Evolutionary conservation across 305 asterid species (phyloP).

Genomic region (Rubia tinctorum): DNA sequence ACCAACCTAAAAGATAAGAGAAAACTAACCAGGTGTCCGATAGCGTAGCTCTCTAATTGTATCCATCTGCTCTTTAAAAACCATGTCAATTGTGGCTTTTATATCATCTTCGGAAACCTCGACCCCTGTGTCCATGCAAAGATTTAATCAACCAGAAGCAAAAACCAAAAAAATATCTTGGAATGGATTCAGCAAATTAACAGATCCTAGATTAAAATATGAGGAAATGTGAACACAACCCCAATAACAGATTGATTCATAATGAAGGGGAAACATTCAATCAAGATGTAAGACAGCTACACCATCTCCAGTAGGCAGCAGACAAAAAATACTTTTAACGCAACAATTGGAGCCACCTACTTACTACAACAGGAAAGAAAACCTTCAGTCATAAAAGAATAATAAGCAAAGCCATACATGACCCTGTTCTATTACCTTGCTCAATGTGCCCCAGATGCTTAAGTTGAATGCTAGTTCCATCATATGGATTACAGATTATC

Average conservation of each 20-base stretch:
- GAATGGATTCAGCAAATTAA: background rate
- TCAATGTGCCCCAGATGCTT: background rate
- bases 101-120: slow-evolving; percentile 79
- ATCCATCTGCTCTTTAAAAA: slow-evolving; percentile 63
- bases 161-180: background rate
- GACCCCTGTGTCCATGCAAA: slow-evolving; percentile 53
- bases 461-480: background rate
- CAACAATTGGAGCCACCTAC: background rate
- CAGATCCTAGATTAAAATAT: too few relatives aligned
- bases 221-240: background rate
- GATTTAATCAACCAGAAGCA: slow-evolving; percentile 6
- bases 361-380: background rate
- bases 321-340: background rate
- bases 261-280: background rate
- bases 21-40: slow-evolving; percentile 69
- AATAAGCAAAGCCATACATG: background rate
- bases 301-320: background rate
- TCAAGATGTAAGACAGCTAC: background rate
- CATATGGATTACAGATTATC: background rate
- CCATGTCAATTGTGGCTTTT: slow-evolving; percentile 53
- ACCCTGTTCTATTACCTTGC: background rate
- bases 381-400: background rate
- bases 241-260: background rate
- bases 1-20: slow-evolving; percentile 4
- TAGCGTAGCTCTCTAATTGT: slow-evolving; percentile 78